A percentile compares a stretch with the other conserved stretches of the same genome.
phyloP scores from a whole-genome alignment of 345 rosid species.

The Cardamine chenopodiifolia region DNA sequence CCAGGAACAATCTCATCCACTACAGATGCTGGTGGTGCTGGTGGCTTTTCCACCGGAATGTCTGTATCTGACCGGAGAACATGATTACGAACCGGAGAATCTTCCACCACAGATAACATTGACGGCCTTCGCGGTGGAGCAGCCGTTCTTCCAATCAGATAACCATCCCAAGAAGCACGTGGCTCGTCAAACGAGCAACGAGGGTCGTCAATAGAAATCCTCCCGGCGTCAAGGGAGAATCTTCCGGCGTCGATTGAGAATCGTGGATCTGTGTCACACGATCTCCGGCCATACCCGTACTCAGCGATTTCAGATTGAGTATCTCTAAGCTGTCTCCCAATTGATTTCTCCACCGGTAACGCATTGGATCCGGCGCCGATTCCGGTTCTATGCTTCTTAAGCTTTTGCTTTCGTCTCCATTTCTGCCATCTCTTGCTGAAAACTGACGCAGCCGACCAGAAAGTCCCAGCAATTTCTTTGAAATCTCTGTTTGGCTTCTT shows the following conservation, averaged over 20 bases:
- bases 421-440: slow-evolving; percentile 92
- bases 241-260: slow-evolving; percentile 75
- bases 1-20: slow-evolving; percentile 70
- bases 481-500: slow-evolving; percentile 68
- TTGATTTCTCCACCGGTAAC: slow-evolving; percentile 93
- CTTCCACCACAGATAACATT: slow-evolving; percentile 91
- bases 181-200: slow-evolving; percentile 94
- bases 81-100: slow-evolving; percentile 64
- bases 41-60: slow-evolving; percentile 70
- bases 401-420: slow-evolving; percentile 96
- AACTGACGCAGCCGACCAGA: slow-evolving; percentile 98
- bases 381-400: slow-evolving; percentile 57
- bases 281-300: slow-evolving; percentile 87
- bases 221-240: slow-evolving; percentile 68
- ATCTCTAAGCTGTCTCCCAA: slow-evolving; percentile 79
- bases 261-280: slow-evolving; percentile 98
- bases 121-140: slow-evolving; percentile 80
- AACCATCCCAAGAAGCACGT: slow-evolving; percentile 96
- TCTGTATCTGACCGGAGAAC: slow-evolving; percentile 67
- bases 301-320: slow-evolving; percentile 98
- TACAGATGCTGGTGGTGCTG: slow-evolving; percentile 40
- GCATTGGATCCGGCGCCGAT: slow-evolving; percentile 56
- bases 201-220: slow-evolving; percentile 83
- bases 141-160: slow-evolving; percentile 61
- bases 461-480: slow-evolving; percentile 79